Evolutionary conservation across 352 stramenopile species (phyloP).

Genomic region (Globisporangium apiculatum): DNA sequence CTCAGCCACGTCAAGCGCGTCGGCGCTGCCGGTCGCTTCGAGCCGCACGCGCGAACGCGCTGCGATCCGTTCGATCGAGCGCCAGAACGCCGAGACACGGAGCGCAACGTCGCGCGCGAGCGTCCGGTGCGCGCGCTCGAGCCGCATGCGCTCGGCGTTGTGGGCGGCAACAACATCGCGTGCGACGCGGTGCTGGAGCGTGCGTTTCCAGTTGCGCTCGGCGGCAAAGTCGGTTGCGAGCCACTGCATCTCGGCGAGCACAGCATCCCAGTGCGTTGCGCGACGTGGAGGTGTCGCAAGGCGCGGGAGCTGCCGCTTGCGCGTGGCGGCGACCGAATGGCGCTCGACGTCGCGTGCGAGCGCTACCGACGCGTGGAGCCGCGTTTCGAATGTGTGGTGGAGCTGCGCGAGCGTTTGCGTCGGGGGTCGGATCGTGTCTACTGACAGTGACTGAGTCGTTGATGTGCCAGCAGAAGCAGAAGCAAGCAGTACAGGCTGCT

Average conservation of each 20-base stretch:
- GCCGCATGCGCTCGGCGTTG: slow-evolving; percentile 59
- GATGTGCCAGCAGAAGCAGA: neutral
- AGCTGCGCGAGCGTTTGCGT: slow-evolving; percentile 16
- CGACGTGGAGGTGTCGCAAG: slow-evolving; percentile 37
- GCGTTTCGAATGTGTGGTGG: slow-evolving; percentile 33
- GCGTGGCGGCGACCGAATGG: slow-evolving; percentile 24
- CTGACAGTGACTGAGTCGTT: neutral
- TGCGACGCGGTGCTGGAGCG: slow-evolving; percentile 53
- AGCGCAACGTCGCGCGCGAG: slow-evolving; percentile 55
- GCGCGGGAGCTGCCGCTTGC: slow-evolving; percentile 69
- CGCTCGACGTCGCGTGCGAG: slow-evolving; percentile 32
- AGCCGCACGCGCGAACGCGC: slow-evolving; percentile 69
- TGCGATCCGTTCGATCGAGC: slow-evolving; percentile 79
- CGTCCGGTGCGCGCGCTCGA: slow-evolving; percentile 60
- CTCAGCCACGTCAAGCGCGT: slow-evolving; percentile 5
- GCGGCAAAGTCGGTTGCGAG: slow-evolving; percentile 95
- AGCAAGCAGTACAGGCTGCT: slow-evolving; percentile 2
- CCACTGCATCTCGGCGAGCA: slow-evolving; percentile 97
- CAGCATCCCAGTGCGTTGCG: slow-evolving; percentile 89
- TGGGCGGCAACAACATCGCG: slow-evolving; percentile 54
- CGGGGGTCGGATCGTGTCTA: neutral
- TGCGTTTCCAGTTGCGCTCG: slow-evolving; percentile 95
- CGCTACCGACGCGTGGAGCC: slow-evolving; percentile 37
- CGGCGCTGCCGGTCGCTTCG: slow-evolving; percentile 18
- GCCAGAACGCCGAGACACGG: slow-evolving; percentile 78